These are phyloP conservation scores for Mollisia scopiformis DNA, from an alignment of 2,329 filamentous ascomycete genomes.

Conservation along the genomic window DNA sequence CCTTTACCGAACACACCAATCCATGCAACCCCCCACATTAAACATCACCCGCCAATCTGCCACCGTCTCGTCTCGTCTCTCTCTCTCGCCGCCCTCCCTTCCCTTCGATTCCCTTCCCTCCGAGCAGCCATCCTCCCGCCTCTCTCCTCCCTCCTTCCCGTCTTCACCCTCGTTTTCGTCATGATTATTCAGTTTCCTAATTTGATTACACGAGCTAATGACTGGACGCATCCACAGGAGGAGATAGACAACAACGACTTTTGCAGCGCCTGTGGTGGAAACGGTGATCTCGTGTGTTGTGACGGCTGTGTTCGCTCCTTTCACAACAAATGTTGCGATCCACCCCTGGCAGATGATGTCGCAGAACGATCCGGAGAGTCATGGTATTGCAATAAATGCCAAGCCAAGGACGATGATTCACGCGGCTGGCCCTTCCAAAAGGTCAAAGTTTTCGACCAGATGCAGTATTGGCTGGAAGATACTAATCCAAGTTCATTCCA, in stretches of 20 bases:
- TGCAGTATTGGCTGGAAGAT: constrained; percentile 67
- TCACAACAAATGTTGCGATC: constrained; percentile 87
- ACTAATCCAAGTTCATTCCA: constrained; percentile 73
- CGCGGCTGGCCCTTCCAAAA: constrained; percentile 4
- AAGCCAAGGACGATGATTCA: constrained; percentile 42
- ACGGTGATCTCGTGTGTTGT: constrained; percentile 87
- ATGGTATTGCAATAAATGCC: constrained; percentile 83
- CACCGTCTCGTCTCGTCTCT: too few species aligned
- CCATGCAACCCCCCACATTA: constrained; percentile 31
- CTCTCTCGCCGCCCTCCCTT: too few species aligned
- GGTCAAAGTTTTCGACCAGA: constrained; percentile 59
- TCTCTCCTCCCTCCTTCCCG: constrained; percentile 4
- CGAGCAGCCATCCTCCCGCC: too few species aligned
- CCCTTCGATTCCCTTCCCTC: too few species aligned
- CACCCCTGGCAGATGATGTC: constrained; percentile 64
- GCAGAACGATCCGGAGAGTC: constrained; percentile 73
- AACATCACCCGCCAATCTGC: constrained; percentile 20
- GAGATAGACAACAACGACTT: constrained; percentile 80
- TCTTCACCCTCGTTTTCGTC: constrained; percentile 9
- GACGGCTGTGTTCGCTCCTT: constrained; percentile 90
- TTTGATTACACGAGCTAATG: constrained; percentile 27
- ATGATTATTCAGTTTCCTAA: constrained; percentile 20
- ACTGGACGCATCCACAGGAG: constrained; percentile 44
- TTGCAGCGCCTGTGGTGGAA: constrained; percentile 83
- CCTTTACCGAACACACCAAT: constrained; percentile 33